phyloP scores from a whole-genome alignment of 106 monocot genomes.

The Acorus gramineus region DNA sequence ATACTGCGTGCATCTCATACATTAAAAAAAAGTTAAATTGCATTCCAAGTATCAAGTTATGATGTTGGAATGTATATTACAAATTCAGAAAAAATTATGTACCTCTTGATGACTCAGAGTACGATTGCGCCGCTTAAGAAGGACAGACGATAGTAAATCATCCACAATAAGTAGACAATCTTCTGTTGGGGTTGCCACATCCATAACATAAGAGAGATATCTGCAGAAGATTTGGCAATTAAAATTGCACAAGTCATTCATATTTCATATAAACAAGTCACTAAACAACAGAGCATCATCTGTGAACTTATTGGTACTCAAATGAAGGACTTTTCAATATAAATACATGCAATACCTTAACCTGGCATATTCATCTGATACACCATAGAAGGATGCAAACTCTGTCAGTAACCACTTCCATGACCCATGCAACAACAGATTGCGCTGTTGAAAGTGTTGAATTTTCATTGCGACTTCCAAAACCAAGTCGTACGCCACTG shows the following conservation, averaged over 20 bases:
- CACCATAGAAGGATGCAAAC: slow-evolving; percentile 95
- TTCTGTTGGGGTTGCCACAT: slow-evolving; percentile 93
- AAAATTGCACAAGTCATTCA: too few relatives aligned
- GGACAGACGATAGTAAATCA: slow-evolving; percentile 68
- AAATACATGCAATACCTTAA: slow-evolving; percentile 39
- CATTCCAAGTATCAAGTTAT: neutral
- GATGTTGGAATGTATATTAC: too few relatives aligned
- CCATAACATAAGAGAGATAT: slow-evolving; percentile 97
- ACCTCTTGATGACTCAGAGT: slow-evolving; percentile 97
- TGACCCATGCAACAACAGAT: slow-evolving; percentile 74
- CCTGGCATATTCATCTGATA: slow-evolving; percentile 89
- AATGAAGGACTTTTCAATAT: neutral
- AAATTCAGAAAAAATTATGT: slow-evolving; percentile 3
- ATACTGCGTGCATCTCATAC: too few relatives aligned
- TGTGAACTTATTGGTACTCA: too few relatives aligned
- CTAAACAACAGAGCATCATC: too few relatives aligned
- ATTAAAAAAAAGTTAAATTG: neutral
- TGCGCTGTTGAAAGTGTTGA: slow-evolving; percentile 75
- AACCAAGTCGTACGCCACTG: slow-evolving; percentile 89
- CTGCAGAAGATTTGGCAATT: slow-evolving; percentile 21
- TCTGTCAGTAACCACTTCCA: slow-evolving; percentile 96
- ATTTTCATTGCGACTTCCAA: slow-evolving; percentile 96
- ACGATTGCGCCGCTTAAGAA: slow-evolving; percentile 57
- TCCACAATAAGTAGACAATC: slow-evolving; percentile 79
- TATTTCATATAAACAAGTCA: too few relatives aligned